Base-by-base conservation (phyloP, 805 yeast genomes). In the Kuraishia ogatae region DNA sequence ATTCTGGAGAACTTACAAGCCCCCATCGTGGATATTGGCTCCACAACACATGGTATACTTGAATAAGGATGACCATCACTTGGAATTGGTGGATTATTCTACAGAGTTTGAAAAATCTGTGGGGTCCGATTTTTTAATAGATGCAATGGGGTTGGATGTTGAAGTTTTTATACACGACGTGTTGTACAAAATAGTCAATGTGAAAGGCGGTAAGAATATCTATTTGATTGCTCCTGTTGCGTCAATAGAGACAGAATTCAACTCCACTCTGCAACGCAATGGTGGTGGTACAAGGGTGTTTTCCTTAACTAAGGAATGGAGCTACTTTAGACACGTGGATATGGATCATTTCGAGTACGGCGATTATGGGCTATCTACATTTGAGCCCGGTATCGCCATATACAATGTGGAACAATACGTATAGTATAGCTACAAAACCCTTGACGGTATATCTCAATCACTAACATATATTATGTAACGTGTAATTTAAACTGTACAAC, bases 1-100 rank as follows among this genome's bases (percentile, higher is more conserved):
- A 4, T 93, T 96, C 90, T 93, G 98, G 98, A 83, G 90, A 66
- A 90, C 97, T 0, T 94, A 93, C 62, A 80, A 89, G 2, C 97
- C 98, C 0, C 98, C 99, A 2, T 79, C 89, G 3, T 94, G 97
- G 96, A 66, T 93, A 56, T 47, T 68, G 6, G 56, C 51, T 1
- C 54, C 54, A n/a, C 23, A 54, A 13, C 20, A 48, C 8, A 15
- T 48, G 7, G 13, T 26, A 1, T 59, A 55, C 51, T 54, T 58
- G 23, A 66, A 64, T 53, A 56, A 53, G 29, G 64, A 66, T 53
- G 61, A 61, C 23, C 56, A 55, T 10, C 68, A 68, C 51, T 59
- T 60, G 20, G 46, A 58, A n/a, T 50, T 59, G 21, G 58, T 60
- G 50, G 56, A 60, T 26, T 15, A 49, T 39, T 60, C 59, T n/a